Base-by-base conservation (phyloP, 2,329 filamentous ascomycete species). In the Scytalidium lignicola region DNA sequence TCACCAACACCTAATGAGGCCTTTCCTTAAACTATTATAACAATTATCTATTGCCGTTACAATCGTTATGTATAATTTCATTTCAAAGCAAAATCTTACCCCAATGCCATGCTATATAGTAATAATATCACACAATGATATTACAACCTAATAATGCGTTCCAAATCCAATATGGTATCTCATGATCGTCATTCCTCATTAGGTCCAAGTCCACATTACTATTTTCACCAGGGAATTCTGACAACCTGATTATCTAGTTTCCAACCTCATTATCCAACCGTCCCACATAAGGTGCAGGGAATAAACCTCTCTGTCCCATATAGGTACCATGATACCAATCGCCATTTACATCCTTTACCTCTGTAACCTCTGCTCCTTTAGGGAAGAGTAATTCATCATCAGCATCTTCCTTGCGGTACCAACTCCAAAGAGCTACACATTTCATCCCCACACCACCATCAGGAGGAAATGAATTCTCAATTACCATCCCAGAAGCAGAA, bases 291-390 rank as follows among this genome's bases (percentile, higher is more conserved):
- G 81, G 79, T 6, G 84, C 83, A 3, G 91, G 91, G 63, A 96
- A 95, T 55, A 96, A 60, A 0, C 90, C 91, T 58, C 81, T 83
- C 20, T 70, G 72, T 0, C 90, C 90, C 70, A 90, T 90, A 72
- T 95, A 96, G 22, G 83, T 82, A 0, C 92, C 92, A 70, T 85
- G 86, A 61, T 79, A 90, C 91, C 91, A 97, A 65, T 96, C 90
- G 17, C 85, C 88, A 65, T 96, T 96, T 43, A 95, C 82, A 65
- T 93, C 87, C 64, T 92, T 86, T 32, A 86, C 82, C 70, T 97
- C 92, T 6, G 78, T 76, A 13, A 97, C 79, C 66, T 93, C 88
- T 0, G 91, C 90, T 9, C 87, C 84, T 45, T 83, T 83, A 0
- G 92, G 92, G 58, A 97, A 96, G 54, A 84, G 67, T 39, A 97